Conservation (phyloP, 306 rosid genomes). For the Morella rubra region DNA sequence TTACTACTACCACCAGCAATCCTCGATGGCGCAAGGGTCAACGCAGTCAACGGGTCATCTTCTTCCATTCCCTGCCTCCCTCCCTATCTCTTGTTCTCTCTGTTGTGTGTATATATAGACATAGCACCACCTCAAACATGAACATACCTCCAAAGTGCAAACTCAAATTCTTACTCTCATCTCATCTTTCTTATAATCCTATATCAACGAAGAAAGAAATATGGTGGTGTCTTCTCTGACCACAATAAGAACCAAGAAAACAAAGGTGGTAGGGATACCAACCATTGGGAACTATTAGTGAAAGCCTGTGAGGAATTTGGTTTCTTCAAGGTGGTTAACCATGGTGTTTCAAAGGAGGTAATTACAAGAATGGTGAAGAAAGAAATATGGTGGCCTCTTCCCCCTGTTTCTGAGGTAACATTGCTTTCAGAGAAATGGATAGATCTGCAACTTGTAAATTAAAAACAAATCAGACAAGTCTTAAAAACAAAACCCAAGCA, state of each 20-base stretch:
- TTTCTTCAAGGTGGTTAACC: slow-evolving; percentile 83
- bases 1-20: slow-evolving; percentile 4
- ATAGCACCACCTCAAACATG: slow-evolving; percentile 26
- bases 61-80: slow-evolving; percentile 7
- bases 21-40: slow-evolving; percentile 95
- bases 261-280: slow-evolving; percentile 71
- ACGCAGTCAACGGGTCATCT: slow-evolving; percentile 79
- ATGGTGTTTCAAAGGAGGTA: slow-evolving; percentile 52
- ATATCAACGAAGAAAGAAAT: background rate
- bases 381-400: slow-evolving; percentile 52
- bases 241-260: slow-evolving; percentile 57
- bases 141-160: slow-evolving; percentile 21
- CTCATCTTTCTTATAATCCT: background rate
- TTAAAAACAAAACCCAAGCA: slow-evolving; percentile 15
- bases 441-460: slow-evolving; percentile 32
- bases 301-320: slow-evolving; percentile 77
- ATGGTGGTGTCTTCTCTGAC: slow-evolving; percentile 68
- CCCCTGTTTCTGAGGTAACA: slow-evolving; percentile 61
- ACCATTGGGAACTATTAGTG: slow-evolving; percentile 53
- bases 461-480: slow-evolving; percentile 22
- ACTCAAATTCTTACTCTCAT: slow-evolving; percentile 12
- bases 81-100: background rate
- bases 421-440: slow-evolving; percentile 33
- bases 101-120: background rate
- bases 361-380: slow-evolving; percentile 58